Evolutionary conservation across 805 yeast species (phyloP).

Genomic region (Wickerhamiella kazuoi): DNA sequence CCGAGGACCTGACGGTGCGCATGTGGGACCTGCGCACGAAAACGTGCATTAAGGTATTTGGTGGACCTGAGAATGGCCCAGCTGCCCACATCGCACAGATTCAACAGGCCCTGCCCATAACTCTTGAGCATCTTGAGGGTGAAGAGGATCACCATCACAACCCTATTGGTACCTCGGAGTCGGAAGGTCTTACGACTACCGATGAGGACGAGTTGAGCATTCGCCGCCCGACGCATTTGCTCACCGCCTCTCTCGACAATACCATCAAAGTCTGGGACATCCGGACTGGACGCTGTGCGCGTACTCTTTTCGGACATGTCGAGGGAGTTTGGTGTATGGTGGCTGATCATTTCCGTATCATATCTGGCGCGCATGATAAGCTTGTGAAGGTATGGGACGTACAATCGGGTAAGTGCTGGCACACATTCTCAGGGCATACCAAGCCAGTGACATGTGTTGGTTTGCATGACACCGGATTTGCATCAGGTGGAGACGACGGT

Average conservation of each 20-base stretch:
- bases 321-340: slow-evolving; percentile 97
- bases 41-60: slow-evolving; percentile 58
- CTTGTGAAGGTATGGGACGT: slow-evolving; percentile 87
- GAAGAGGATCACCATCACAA: slow-evolving; percentile 13
- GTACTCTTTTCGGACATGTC: slow-evolving; percentile 94
- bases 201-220: slow-evolving; percentile 11
- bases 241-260: slow-evolving; percentile 80
- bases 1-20: slow-evolving; percentile 81
- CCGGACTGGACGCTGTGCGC: slow-evolving; percentile 64
- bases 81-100: slow-evolving; percentile 85
- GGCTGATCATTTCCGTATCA: slow-evolving; percentile 86
- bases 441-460: slow-evolving; percentile 49
- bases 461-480: slow-evolving; percentile 74
- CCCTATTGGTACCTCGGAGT: slow-evolving; percentile 1
- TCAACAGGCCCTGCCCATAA: slow-evolving; percentile 77
- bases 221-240: slow-evolving; percentile 59
- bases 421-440: slow-evolving; percentile 65
- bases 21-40: slow-evolving; percentile 87
- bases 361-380: slow-evolving; percentile 88
- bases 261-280: slow-evolving; percentile 90
- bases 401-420: slow-evolving; percentile 85
- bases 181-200: slow-evolving; percentile 5
- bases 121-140: slow-evolving; percentile 49
- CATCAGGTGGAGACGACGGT: slow-evolving; percentile 81
- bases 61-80: slow-evolving; percentile 36